These are phyloP conservation scores for Solanum raphanifolium DNA, from an alignment of 257 asterid species.

Conservation along the genomic window DNA sequence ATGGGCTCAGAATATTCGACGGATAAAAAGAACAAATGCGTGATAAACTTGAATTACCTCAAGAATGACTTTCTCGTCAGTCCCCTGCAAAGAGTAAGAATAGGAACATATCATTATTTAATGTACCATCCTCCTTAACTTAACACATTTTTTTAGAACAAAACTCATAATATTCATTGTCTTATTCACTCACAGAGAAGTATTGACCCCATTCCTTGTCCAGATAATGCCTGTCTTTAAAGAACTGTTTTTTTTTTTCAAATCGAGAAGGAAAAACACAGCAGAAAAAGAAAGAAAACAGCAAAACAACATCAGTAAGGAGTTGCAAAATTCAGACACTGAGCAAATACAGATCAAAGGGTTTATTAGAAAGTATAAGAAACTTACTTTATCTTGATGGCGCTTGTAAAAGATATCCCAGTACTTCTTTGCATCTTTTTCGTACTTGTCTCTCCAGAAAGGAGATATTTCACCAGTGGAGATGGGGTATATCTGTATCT, in stretches of 20 bases:
- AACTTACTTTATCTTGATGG: constrained; percentile 80
- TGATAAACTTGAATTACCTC: constrained; percentile 45
- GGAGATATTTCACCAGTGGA: constrained; percentile 73
- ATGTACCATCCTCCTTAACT: not conserved
- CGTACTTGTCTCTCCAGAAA: constrained; percentile 92
- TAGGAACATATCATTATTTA: not conserved
- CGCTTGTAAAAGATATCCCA: constrained; percentile 94
- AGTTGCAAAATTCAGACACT: not conserved
- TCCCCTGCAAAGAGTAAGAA: constrained; percentile 36
- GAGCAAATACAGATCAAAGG: not conserved
- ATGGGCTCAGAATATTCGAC: not conserved
- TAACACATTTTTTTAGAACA: no score
- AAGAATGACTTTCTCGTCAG: constrained; percentile 44
- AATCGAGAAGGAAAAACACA: not conserved
- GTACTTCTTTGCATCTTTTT: constrained; percentile 83
- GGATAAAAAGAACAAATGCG: not conserved
- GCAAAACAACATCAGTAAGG: not conserved
- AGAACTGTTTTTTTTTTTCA: constrained; percentile 38
- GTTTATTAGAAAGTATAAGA: not conserved
- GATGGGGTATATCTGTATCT: constrained; percentile 69
- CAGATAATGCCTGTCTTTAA: constrained; percentile 93
- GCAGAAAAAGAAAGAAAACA: not conserved
- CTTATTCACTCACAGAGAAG: constrained; percentile 57
- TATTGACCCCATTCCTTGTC: constrained; percentile 97
- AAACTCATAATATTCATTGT: not conserved